Evolutionary conservation across 1,284 basidiomycete genomes (phyloP), one percentile per base, ranked within the genome.

Genomic region (Ustilago tritici): DNA sequence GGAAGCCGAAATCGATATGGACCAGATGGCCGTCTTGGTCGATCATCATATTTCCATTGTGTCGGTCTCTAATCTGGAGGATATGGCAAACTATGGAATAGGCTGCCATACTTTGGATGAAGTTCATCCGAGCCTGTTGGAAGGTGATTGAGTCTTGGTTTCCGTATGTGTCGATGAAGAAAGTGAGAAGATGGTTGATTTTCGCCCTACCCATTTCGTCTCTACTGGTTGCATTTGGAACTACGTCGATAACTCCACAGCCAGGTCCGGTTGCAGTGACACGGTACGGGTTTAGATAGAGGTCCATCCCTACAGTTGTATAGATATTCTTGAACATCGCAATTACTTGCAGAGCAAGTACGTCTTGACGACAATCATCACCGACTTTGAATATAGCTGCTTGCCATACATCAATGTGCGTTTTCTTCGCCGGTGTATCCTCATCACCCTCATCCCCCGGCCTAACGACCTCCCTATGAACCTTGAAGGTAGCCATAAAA

Each of bases 281-380:
- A 55, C 96, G 91, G 86, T 99, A 99, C 0, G 97, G 97, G 87
- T 92, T 96, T 32, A 99, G 90, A 83, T 99, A 98, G 35, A 98
- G 88, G 19, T 92, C 93, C 63, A 99, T 88, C 1, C 97, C 97
- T 60, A 96, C 91, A 69, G 84, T 84, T 14, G 90, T 93, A 87
- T 96, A 99, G 73, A 98, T 93, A 86, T 97, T 98, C 88, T 99
- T 99, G 90, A 99, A 97, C 94, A 99, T 98, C 10, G 97, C 97
- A 76, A 99, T 99, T 76, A 98, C 89, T 86, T 99, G 97, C 63
- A 99, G 88, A 0, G 97, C 97, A 46, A 99, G 90, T 23, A 98
- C 93, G 82, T 99, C 97, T 87, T 99, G 97, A 52, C 97, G 91
- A 87, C 97, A 99, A 85, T 99, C 97, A 86, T 99, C 97, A 61